These are phyloP conservation scores for Cyberlindnera veronae DNA, from an alignment of 805 yeast species.

Conservation along the genomic window DNA sequence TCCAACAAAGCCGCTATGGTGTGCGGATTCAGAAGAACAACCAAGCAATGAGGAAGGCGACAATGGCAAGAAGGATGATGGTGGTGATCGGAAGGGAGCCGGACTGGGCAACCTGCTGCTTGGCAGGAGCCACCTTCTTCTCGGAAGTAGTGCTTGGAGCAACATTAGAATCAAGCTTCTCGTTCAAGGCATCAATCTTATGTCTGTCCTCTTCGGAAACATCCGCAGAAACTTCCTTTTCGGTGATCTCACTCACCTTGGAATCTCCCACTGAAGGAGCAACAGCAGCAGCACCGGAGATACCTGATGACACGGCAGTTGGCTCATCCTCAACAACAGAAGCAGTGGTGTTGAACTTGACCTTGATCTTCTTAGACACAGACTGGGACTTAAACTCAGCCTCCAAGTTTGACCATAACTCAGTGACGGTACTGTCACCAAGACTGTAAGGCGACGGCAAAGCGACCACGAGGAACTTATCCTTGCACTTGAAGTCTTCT, in stretches of 20 bases:
- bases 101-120: constrained; percentile 29
- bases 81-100: constrained; percentile 54
- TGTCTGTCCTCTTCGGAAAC: constrained; percentile 36
- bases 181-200: constrained; percentile 40
- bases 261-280: constrained; percentile 1
- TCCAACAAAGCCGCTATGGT: neutral
- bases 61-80: constrained; percentile 48
- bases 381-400: constrained; percentile 50
- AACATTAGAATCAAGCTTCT: constrained; percentile 42
- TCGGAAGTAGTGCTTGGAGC: constrained; percentile 26
- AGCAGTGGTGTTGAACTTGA: constrained; percentile 38
- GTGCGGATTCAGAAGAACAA: constrained; percentile 40
- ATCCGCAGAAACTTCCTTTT: constrained; percentile 25
- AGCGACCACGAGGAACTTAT: constrained; percentile 87
- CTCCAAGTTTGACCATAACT: constrained; percentile 74
- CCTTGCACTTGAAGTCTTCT: constrained; percentile 74
- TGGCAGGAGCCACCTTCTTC: constrained; percentile 21
- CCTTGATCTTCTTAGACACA: constrained; percentile 64
- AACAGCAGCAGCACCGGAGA: constrained; percentile 9
- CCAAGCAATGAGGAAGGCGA: constrained; percentile 66
- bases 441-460: constrained; percentile 66
- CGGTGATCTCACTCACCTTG: constrained; percentile 7
- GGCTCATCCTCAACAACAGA: neutral
- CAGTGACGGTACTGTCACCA: constrained; percentile 57
- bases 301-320: constrained; percentile 1